Evolutionary conservation across 2,329 filamentous ascomycete species (phyloP).

Genomic region (Periglandula ipomoeae): DNA sequence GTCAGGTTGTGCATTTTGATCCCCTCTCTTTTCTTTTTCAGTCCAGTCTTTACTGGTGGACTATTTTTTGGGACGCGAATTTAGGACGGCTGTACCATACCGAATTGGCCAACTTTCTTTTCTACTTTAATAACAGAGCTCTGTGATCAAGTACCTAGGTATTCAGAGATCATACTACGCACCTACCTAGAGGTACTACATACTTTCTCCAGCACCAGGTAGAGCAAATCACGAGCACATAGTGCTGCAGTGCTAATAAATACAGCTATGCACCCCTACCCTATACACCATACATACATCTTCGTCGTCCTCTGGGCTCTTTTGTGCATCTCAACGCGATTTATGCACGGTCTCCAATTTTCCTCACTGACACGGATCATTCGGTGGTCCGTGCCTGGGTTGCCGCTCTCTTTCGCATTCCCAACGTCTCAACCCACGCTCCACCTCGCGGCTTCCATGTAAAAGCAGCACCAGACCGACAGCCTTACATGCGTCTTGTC

Average conservation of each 20-base stretch:
- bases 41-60: too few relatives aligned
- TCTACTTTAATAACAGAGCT: too few relatives aligned
- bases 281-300: neutral
- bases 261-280: too few relatives aligned
- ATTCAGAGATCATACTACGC: too few relatives aligned
- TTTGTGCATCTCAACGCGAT: neutral
- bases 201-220: too few relatives aligned
- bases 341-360: neutral
- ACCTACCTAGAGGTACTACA: too few relatives aligned
- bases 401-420: constrained; percentile 2
- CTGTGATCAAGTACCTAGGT: too few relatives aligned
- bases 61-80: too few relatives aligned
- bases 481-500: neutral
- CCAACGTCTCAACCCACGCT: neutral
- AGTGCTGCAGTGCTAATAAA: too few relatives aligned
- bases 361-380: neutral
- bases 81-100: neutral
- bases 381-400: constrained; percentile 1
- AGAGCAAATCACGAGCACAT: too few relatives aligned
- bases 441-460: neutral
- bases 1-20: neutral
- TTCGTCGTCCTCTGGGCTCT: too few relatives aligned
- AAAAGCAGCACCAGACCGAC: constrained; percentile 7
- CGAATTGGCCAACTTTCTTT: neutral
- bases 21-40: neutral